Conservation (phyloP, 148 eudicot genomes). For the Rhododendron ovatum region DNA sequence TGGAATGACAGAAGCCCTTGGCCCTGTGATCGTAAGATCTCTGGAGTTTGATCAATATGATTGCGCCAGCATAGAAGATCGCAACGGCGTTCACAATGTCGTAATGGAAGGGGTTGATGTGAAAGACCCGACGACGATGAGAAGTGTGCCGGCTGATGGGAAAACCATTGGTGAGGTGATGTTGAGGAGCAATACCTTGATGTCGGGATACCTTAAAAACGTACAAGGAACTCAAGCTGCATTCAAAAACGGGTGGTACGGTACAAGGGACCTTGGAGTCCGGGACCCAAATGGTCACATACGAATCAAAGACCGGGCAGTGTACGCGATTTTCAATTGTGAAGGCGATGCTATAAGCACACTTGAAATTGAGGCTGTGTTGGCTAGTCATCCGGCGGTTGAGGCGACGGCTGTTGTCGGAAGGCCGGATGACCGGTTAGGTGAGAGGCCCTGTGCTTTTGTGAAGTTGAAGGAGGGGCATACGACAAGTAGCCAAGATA, state of each 20-base stretch:
- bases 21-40: slow-evolving; percentile 12
- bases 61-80: neutral
- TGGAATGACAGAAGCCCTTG: slow-evolving; percentile 44
- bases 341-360: slow-evolving; percentile 24
- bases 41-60: neutral
- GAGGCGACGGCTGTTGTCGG: slow-evolving; percentile 29
- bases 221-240: slow-evolving; percentile 16
- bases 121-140: slow-evolving; percentile 28
- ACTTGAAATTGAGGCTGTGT: slow-evolving; percentile 28
- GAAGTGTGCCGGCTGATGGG: slow-evolving; percentile 32
- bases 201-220: slow-evolving; percentile 37
- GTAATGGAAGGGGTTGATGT: slow-evolving; percentile 36
- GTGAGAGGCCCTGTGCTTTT: slow-evolving; percentile 35
- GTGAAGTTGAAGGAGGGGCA: slow-evolving; percentile 25
- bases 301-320: slow-evolving; percentile 25
- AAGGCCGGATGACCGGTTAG: slow-evolving; percentile 6
- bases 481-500: slow-evolving; percentile 15
- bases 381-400: slow-evolving; percentile 26
- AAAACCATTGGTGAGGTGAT: slow-evolving; percentile 34
- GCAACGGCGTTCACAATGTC: slow-evolving; percentile 12
- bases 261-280: slow-evolving; percentile 28
- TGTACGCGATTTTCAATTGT: slow-evolving; percentile 5
- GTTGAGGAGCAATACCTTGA: slow-evolving; percentile 32
- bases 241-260: slow-evolving; percentile 33
- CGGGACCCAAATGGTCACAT: slow-evolving; percentile 21